Base-by-base conservation (phyloP, 75 land plant genomes). In the Selaginella moellendorffii region DNA sequence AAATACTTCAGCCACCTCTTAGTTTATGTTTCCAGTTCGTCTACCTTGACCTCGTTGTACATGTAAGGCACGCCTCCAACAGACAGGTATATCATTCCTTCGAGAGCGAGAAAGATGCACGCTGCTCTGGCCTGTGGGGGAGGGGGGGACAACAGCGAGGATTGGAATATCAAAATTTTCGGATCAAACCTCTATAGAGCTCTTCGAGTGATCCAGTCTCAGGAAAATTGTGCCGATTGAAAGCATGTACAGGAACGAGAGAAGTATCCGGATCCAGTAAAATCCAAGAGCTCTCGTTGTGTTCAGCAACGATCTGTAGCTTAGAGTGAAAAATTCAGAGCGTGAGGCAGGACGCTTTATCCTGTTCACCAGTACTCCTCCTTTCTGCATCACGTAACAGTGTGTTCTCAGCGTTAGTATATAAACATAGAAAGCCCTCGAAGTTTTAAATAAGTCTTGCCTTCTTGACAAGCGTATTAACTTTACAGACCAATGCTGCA, bases 361-460 rank as follows among this genome's bases (percentile, higher is more conserved):
- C 20, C n/a, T 29, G 24, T 64, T 26, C 18, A 64, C 65, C 2
- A 64, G 65, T 26, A 64, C 52, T 1, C 29, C 65, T 1, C 65
- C 65, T 64, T 64, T 64, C 65, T 64, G 65, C 65, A 28, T 21
- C 12, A 28, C n/a, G n/a, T n/a, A n/a, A n/a, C n/a, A n/a, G n/a
- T n/a, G n/a, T n/a, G n/a, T n/a, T n/a, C n/a, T n/a, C n/a, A n/a
- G n/a, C n/a, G n/a, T n/a, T n/a, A n/a, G n/a, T n/a, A n/a, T n/a
- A n/a, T n/a, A n/a, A n/a, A n/a, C n/a, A n/a, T n/a, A n/a, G n/a
- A n/a, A n/a, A n/a, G n/a, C n/a, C n/a, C n/a, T n/a, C n/a, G n/a
- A n/a, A n/a, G n/a, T n/a, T n/a, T n/a, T n/a, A 18, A 26, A 24
- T 63, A 18, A 63, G n/a, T n/a, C n/a, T 63, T 27, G 26, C 27